Percentiles rank a stretch among this genome's conserved stretches.
These are phyloP conservation scores for Scheffersomyces parashehatae DNA, from an alignment of 1,139 yeast species.

Conservation along the genomic window DNA sequence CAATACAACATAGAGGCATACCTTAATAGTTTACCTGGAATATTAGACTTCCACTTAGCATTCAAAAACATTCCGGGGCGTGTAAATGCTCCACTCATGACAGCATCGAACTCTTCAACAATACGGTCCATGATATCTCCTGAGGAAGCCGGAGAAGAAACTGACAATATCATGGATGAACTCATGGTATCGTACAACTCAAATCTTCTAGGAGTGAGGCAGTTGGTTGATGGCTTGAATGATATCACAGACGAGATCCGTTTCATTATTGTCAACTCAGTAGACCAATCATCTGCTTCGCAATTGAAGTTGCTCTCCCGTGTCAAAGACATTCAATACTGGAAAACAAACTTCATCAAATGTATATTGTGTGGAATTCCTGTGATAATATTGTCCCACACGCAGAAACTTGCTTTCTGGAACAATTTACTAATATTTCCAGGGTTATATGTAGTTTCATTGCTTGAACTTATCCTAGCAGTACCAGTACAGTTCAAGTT, in stretches of 20 bases:
- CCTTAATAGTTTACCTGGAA: slow-evolving; percentile 32
- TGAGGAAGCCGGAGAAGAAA: slow-evolving; percentile 10
- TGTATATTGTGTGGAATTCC: slow-evolving; percentile 64
- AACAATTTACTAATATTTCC: slow-evolving; percentile 31
- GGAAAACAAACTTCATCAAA: slow-evolving; percentile 59
- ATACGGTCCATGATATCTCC: slow-evolving; percentile 15
- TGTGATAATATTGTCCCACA: slow-evolving; percentile 55
- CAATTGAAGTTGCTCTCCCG: slow-evolving; percentile 73
- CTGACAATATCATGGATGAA: slow-evolving; percentile 24
- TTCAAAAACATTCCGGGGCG: slow-evolving; percentile 11
- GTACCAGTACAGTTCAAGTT: slow-evolving; percentile 68
- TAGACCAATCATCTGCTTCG: slow-evolving; percentile 49
- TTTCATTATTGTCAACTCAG: slow-evolving; percentile 45
- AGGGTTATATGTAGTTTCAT: slow-evolving; percentile 59
- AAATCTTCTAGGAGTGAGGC: slow-evolving; percentile 53
- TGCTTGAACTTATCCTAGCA: slow-evolving; percentile 63
- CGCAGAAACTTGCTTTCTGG: slow-evolving; percentile 39
- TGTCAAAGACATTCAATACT: slow-evolving; percentile 67
- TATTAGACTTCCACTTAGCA: slow-evolving; percentile 23
- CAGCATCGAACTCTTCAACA: slow-evolving; percentile 15
- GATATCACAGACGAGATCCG: slow-evolving; percentile 20
- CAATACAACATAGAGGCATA: slow-evolving; percentile 45
- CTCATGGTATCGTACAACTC: slow-evolving; percentile 50
- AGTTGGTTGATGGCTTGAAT: slow-evolving; percentile 47
- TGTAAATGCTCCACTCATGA: slow-evolving; percentile 7